Base-by-base conservation (phyloP, 352 stramenopile species). In the Phytophthora ohioensis region DNA sequence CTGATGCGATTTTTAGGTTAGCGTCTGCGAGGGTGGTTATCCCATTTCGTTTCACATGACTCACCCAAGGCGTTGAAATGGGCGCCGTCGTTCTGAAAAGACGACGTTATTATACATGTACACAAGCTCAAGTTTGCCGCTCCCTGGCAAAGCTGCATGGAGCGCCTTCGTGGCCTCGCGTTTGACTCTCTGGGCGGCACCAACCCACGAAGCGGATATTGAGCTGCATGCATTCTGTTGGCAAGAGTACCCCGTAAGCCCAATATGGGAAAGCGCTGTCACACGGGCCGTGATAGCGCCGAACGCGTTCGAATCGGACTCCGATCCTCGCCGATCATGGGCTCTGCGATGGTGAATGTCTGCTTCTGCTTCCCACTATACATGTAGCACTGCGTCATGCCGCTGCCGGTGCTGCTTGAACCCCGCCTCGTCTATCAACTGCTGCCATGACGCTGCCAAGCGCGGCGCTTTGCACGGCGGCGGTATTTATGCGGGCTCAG, bases 401-500 rank as follows among this genome's bases (percentile, higher is more conserved):
- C 35, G 53, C 53, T 36, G 6, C 35, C 35, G 35, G 6, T 41
- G 10, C 35, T 41, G 35, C 7, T 41, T 41, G 35, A 10, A 10
- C 10, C 35, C 35, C 35, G 35, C 35, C 35, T 41, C 35, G 35
- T 41, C 35, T 41, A 41, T 41, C 35, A 10, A 41, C 35, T 27
- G 21, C 21, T 27, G 21, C 21, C 30, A 51, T 51, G 54, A 27
- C 54, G 54, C 54, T 49, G 17, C 4, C 7, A 30, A 34, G 45
- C 17, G n/a, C 45, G 10, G 31, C 47, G 47, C 30, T 64, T 47
- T 64, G 47, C 47, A 47, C 34, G 34, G 39, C 27, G 35, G 54
- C 30, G 27, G 32, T 35, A 58, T 58, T 58, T 58, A 62, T 62
- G 39, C 55, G 42, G 27, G 31, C 41, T 11, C 35, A n/a, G 45